These are phyloP conservation scores for Plantago lanceolata DNA, from an alignment of 305 asterid species.

Conservation along the genomic window DNA sequence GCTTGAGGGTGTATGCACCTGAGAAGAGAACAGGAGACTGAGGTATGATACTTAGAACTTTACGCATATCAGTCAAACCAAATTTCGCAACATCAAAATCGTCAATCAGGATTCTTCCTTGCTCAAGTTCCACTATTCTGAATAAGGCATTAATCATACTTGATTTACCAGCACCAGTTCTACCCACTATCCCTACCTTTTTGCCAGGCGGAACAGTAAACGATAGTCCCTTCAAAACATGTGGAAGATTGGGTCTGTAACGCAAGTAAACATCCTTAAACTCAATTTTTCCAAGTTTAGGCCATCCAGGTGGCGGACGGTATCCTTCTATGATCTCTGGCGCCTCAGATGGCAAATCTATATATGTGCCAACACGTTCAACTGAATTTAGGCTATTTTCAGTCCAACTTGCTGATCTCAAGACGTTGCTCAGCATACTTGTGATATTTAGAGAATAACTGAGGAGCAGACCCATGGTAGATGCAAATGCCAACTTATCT, in stretches of 20 bases:
- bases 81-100: slow-evolving; percentile 63
- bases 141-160: slow-evolving; percentile 94
- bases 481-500: slow-evolving; percentile 84
- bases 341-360: slow-evolving; percentile 86
- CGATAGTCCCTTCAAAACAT: slow-evolving; percentile 72
- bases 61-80: slow-evolving; percentile 80
- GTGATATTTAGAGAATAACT: slow-evolving; percentile 88
- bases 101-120: slow-evolving; percentile 77
- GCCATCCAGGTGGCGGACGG: slow-evolving; percentile 97
- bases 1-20: slow-evolving; percentile 34
- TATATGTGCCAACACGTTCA: slow-evolving; percentile 80
- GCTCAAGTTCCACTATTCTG: slow-evolving; percentile 79
- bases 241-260: slow-evolving; percentile 85
- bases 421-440: slow-evolving; percentile 61
- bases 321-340: slow-evolving; percentile 57
- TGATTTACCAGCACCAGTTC: slow-evolving; percentile 98
- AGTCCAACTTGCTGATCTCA: slow-evolving; percentile 89
- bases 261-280: slow-evolving; percentile 73
- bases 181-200: slow-evolving; percentile 90
- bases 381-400: slow-evolving; percentile 95
- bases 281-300: slow-evolving; percentile 61
- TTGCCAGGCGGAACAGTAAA: slow-evolving; percentile 63
- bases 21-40: slow-evolving; percentile 95
- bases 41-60: slow-evolving; percentile 89
- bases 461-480: slow-evolving; percentile 95